Base-by-base conservation (phyloP, 2,329 filamentous ascomycete species). In the Podosphaera fusca region DNA sequence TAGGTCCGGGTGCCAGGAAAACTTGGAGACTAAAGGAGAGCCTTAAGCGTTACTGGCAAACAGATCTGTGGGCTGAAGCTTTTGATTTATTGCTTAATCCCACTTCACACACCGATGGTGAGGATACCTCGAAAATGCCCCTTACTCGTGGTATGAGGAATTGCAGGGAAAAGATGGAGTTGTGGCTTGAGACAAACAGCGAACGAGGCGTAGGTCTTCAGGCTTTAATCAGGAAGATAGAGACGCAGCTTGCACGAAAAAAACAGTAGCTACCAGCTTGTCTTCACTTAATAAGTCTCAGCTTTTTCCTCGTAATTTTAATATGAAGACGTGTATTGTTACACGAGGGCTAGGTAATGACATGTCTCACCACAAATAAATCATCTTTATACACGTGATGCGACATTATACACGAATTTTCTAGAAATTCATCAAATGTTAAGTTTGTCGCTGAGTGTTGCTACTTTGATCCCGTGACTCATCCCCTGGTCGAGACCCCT, bases 31-130 rank as follows among this genome's bases (percentile, higher is more conserved):
- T 95, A 62, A 79, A 84, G 55, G 90, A 95, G 70, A 79, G 74
- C 12, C 71, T 96, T 59, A 98, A 98, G 73, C 73, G 92, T 50
- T 98, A 98, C 70, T 98, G 92, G 92, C 89, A 96, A 73, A 84
- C 82, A 54, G 88, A 95, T 55, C 79, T 96, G 50, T 98, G 92
- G 92, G 71, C 67, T 1, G 81, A 85, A 59, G 81, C 84, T 53
- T 94, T 98, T 68, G 84, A 89, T 61, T 64, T 96, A 58, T 71
- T 96, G 61, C 73, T 98, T 49, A 98, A 98, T 69, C 89, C 90
- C 0, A 75, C 77, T 2, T 75, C 74, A 58, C 80, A 82, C 69
- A 69, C 78, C n/a, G 76, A 77, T 8, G 72, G 67, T 0, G 88
- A 89, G 68, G 80, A 81, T 34, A 79, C 74, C 0, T 70, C 68